These are phyloP conservation scores for Saccharomycopsis vini DNA, from an alignment of 805 yeast genomes.

Conservation along the genomic window DNA sequence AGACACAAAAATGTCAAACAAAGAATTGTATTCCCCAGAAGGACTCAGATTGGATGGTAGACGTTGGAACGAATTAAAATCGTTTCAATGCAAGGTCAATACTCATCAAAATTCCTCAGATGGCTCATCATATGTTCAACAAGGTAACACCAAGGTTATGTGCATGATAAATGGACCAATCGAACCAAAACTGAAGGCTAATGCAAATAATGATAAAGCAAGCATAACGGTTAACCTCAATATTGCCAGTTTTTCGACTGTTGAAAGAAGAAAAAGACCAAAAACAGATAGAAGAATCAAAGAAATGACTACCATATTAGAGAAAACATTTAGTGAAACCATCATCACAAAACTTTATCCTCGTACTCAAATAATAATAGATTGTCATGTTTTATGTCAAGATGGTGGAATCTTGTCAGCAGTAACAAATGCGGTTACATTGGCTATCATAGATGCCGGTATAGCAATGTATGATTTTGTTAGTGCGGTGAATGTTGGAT, in stretches of 20 bases:
- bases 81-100: constrained; percentile 70
- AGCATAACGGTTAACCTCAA: constrained; percentile 54
- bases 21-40: constrained; percentile 90
- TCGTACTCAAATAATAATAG: constrained; percentile 69
- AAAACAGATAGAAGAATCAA: constrained; percentile 62
- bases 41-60: constrained; percentile 92
- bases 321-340: constrained; percentile 66
- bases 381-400: constrained; percentile 70
- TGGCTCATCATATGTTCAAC: constrained; percentile 88
- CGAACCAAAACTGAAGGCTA: constrained; percentile 76
- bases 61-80: constrained; percentile 86
- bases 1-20: constrained; percentile 35
- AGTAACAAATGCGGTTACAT: constrained; percentile 75
- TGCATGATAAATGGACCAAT: constrained; percentile 85
- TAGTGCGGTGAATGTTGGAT: constrained; percentile 70
- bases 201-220: constrained; percentile 37
- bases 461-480: constrained; percentile 89
- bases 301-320: constrained; percentile 58
- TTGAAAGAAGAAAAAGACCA: constrained; percentile 61
- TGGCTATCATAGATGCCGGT: constrained; percentile 92
- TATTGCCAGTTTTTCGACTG: constrained; percentile 53
- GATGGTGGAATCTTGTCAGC: constrained; percentile 85
- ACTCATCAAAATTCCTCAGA: constrained; percentile 85
- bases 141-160: constrained; percentile 82
- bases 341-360: constrained; percentile 70